These are phyloP conservation scores for Leccinum pellstonianum DNA, from an alignment of 768 basidiomycete genomes.

Conservation along the genomic window DNA sequence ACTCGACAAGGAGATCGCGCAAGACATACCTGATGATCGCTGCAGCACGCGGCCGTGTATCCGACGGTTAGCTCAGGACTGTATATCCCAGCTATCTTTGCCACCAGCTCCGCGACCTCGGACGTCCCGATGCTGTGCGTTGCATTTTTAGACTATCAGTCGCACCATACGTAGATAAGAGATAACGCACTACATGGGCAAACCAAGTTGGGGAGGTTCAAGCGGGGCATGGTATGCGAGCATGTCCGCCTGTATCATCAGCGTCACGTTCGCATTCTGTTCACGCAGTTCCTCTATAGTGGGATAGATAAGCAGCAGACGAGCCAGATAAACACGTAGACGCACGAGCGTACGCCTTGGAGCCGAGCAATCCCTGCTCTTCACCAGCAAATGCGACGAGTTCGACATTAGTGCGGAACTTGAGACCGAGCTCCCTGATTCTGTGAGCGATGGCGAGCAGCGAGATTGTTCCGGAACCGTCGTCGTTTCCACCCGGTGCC, in stretches of 20 bases:
- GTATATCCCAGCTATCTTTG: slow-evolving; percentile 75
- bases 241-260: slow-evolving; percentile 95
- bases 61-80: slow-evolving; percentile 77
- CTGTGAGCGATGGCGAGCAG: slow-evolving; percentile 79
- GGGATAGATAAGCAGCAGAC: background rate
- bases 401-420: slow-evolving; percentile 75
- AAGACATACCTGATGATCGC: slow-evolving; percentile 73
- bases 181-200: slow-evolving; percentile 61
- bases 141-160: background rate
- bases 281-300: slow-evolving; percentile 56
- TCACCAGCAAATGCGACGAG: slow-evolving; percentile 87
- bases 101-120: slow-evolving; percentile 71
- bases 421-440: slow-evolving; percentile 63
- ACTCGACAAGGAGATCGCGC: background rate
- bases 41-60: slow-evolving; percentile 78
- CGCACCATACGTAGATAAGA: background rate
- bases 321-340: slow-evolving; percentile 2
- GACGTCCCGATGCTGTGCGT: slow-evolving; percentile 68
- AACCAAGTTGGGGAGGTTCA: slow-evolving; percentile 82
- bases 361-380: slow-evolving; percentile 85
- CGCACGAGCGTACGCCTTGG: slow-evolving; percentile 76
- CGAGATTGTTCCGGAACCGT: slow-evolving; percentile 63
- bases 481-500: slow-evolving; percentile 58
- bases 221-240: slow-evolving; percentile 75
- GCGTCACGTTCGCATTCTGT: slow-evolving; percentile 60